Percentiles rank a stretch among this genome's conserved stretches.
Evolutionary conservation across 2,329 filamentous ascomycete species (phyloP).

Genomic region (Aspergillus tanneri): DNA sequence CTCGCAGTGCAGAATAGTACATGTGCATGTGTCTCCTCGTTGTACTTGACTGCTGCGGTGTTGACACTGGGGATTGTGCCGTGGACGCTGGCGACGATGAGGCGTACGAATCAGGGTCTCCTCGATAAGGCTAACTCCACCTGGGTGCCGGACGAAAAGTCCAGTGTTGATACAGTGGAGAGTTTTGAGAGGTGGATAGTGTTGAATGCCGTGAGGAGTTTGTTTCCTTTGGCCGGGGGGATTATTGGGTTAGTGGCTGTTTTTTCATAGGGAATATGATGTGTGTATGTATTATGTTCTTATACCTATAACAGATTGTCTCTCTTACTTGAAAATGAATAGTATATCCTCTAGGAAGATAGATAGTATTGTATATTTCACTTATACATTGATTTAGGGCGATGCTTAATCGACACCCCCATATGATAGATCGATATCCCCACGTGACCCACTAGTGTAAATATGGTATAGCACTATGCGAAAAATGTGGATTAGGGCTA

Average conservation of each 20-base stretch:
- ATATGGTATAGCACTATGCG: no score
- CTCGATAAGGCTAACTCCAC: conserved; percentile 19
- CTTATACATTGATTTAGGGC: no score
- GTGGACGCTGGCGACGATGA: conserved; percentile 33
- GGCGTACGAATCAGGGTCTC: conserved; percentile 28
- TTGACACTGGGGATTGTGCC: conserved; percentile 35
- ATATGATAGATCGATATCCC: no score
- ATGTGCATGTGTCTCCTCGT: conserved; percentile 12
- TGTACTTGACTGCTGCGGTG: conserved; percentile 30
- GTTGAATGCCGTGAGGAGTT: conserved; percentile 16
- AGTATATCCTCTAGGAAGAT: no score
- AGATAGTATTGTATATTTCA: no score
- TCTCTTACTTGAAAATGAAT: background rate
- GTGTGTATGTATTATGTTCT: background rate
- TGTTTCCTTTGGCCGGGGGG: conserved; percentile 15
- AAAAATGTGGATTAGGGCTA: no score
- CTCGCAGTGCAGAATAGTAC: conserved; percentile 19
- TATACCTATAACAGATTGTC: background rate
- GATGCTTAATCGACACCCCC: no score
- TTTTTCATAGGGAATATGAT: conserved; percentile 6
- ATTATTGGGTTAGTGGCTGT: conserved; percentile 18
- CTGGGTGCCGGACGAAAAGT: conserved; percentile 11
- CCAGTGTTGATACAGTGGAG: no score
- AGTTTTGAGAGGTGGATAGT: conserved; percentile 11
- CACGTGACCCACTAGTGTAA: no score